Evolutionary conservation across 2,329 filamentous ascomycete genomes (phyloP).

Genomic region (Pezicula carpinea): DNA sequence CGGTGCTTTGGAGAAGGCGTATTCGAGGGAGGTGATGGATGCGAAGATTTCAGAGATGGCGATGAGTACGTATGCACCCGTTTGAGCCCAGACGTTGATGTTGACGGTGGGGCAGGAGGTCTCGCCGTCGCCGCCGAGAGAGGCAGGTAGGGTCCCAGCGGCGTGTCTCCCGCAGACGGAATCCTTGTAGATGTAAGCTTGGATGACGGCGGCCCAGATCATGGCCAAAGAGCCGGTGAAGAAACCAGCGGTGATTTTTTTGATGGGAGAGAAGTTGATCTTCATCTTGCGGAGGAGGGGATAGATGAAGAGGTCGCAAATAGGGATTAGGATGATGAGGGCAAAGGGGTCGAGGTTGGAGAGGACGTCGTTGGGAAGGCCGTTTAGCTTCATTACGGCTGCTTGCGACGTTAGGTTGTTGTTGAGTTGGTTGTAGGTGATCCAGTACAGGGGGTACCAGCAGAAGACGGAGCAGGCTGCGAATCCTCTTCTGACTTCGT

Average conservation of each 20-base stretch:
- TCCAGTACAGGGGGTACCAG: slow-evolving; percentile 49
- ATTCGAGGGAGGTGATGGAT: slow-evolving; percentile 62
- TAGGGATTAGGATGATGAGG: slow-evolving; percentile 69
- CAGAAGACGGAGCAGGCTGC: slow-evolving; percentile 65
- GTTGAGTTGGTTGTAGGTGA: slow-evolving; percentile 56
- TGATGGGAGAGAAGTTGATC: slow-evolving; percentile 69
- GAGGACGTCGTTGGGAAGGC: slow-evolving; percentile 73
- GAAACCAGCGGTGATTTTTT: slow-evolving; percentile 70
- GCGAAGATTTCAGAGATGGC: slow-evolving; percentile 54
- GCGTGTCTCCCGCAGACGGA: slow-evolving; percentile 56
- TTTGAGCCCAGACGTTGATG: slow-evolving; percentile 63
- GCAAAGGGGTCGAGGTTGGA: slow-evolving; percentile 72
- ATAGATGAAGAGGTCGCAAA: slow-evolving; percentile 66
- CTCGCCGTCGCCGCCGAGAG: slow-evolving; percentile 38
- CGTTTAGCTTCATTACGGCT: slow-evolving; percentile 60
- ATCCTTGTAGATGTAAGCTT: slow-evolving; percentile 59
- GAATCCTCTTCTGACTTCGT: slow-evolving; percentile 68
- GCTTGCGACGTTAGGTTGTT: slow-evolving; percentile 61
- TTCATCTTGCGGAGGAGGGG: slow-evolving; percentile 59
- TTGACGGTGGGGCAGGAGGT: slow-evolving; percentile 39
- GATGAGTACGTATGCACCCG: slow-evolving; percentile 41
- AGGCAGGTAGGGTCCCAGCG: slow-evolving; percentile 31
- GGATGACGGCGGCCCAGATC: slow-evolving; percentile 52
- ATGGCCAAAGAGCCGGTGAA: slow-evolving; percentile 58
- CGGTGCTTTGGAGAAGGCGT: slow-evolving; percentile 73